Evolutionary conservation across 371 early-diverging fungal genomes (phyloP), one percentile per base, ranked within the genome.

Genomic region (Circinella minor): DNA sequence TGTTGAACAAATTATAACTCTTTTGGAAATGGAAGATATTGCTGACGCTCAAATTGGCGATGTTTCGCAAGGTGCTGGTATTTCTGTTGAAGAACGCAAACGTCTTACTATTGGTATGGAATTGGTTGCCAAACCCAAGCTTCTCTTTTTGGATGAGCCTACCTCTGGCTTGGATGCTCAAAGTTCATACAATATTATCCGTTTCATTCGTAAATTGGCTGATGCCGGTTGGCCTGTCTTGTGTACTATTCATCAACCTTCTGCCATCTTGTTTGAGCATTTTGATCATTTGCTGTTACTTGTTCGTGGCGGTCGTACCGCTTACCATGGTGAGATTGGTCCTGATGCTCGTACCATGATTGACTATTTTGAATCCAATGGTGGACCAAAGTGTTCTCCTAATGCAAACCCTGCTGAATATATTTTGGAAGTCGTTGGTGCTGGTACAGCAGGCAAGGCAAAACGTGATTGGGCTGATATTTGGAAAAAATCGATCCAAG

Each of bases 81-180:
- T 88, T 15, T 82, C 82, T 46, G 80, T 88, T 36, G 90, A 89
- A 63, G 89, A 90, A 77, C 82, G 86, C 68, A 86, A 88, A 71
- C 86, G 91, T 34, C 84, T 89, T 38, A 83, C 85, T 27, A 91
- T 92, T 46, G 92, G 83, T 17, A 73, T 78, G 67, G 92, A 92
- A 74, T 82, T 94, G 7, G 88, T 94, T 10, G 88, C 89, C 48
- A 87, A 86, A 72, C 92, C 93, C 17, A 78, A 83, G 55, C 80
- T 93, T 18, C 79, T 94, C 63, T 93, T 93, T 79, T 79, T 95
- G 65, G 95, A 95, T 75, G 95, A 95, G 76, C 93, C 94, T 6
- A 94, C 94, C 7, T 88, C 89, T 36, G 85, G 93, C 66, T 80
- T 87, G 18, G 91, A 86, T 68, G 81, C 86, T 13, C 84, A 85